These are phyloP conservation scores for Lyophyllum semitale DNA, from an alignment of 768 basidiomycete species.

Conservation along the genomic window DNA sequence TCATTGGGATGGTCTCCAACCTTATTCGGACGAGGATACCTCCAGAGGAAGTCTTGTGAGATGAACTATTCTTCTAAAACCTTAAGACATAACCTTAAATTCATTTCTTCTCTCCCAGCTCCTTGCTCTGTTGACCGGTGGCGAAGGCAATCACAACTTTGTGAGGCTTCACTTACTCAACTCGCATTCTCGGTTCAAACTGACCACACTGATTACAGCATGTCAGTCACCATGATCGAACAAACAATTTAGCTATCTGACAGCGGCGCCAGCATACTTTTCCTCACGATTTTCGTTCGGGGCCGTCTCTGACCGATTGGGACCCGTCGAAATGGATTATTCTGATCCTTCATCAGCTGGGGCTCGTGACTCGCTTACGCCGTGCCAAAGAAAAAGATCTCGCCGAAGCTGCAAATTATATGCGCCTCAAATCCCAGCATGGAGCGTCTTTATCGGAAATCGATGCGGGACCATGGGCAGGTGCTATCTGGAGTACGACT, in stretches of 20 bases:
- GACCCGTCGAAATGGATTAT: slow-evolving; percentile 86
- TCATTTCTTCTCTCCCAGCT: slow-evolving; percentile 39
- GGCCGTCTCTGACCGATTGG: slow-evolving; percentile 62
- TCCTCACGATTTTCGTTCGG: slow-evolving; percentile 78
- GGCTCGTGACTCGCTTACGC: slow-evolving; percentile 49
- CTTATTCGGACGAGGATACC: slow-evolving; percentile 79
- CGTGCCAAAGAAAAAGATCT: slow-evolving; percentile 52
- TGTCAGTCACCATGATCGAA: slow-evolving; percentile 29
- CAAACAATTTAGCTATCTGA: neutral
- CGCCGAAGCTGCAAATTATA: slow-evolving; percentile 45
- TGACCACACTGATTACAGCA: slow-evolving; percentile 34
- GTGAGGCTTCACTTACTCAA: slow-evolving; percentile 38
- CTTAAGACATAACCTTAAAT: neutral
- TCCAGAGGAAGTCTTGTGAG: slow-evolving; percentile 73
- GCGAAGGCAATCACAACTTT: slow-evolving; percentile 81
- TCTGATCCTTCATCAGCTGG: slow-evolving; percentile 46
- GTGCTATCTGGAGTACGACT: slow-evolving; percentile 41
- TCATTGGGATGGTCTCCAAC: slow-evolving; percentile 81
- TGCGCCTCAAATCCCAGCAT: slow-evolving; percentile 42
- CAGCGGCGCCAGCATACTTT: slow-evolving; percentile 60
- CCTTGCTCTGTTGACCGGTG: slow-evolving; percentile 67
- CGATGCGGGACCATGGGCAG: slow-evolving; percentile 32
- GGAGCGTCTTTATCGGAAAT: slow-evolving; percentile 14
- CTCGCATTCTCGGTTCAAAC: neutral
- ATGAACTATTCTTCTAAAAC: neutral